Conservation (phyloP, 2,329 filamentous ascomycete species). For the Paramyrothecium sp. region DNA sequence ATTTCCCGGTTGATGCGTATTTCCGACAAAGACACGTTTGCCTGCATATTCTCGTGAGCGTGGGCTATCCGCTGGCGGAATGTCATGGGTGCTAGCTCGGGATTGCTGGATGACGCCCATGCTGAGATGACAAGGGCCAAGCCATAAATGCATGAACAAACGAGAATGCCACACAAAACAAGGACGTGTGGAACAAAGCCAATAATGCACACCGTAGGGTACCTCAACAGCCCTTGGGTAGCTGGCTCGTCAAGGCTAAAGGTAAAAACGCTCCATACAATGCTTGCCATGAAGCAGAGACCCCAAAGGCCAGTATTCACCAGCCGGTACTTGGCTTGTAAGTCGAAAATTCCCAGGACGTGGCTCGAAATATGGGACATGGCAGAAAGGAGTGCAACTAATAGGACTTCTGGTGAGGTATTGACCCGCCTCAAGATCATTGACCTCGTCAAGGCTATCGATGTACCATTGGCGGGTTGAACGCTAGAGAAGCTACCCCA, state of each 20-base stretch:
- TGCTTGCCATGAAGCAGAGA: conserved; percentile 82
- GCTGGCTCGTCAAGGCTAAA: conserved; percentile 61
- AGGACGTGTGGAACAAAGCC: conserved; percentile 94
- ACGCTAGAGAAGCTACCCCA: conserved; percentile 61
- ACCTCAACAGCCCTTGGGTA: conserved; percentile 71
- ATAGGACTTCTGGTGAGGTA: conserved; percentile 81
- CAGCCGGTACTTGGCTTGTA: conserved; percentile 78
- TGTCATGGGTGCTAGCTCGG: conserved; percentile 27
- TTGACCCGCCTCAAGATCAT: conserved; percentile 80
- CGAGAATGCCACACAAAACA: conserved; percentile 73
- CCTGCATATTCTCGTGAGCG: conserved; percentile 88
- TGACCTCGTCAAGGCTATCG: conserved; percentile 54
- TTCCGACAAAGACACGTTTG: conserved; percentile 79
- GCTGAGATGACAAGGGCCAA: conserved; percentile 76
- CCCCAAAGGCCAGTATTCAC: conserved; percentile 89
- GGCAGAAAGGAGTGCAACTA: conserved; percentile 84
- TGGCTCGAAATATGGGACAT: conserved; percentile 89
- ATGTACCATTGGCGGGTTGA: conserved; percentile 30
- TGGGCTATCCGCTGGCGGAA: conserved; percentile 61
- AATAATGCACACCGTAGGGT: conserved; percentile 92
- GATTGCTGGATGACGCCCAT: conserved; percentile 25
- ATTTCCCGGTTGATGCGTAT: conserved; percentile 82
- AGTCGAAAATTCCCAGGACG: conserved; percentile 73
- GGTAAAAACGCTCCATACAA: conserved; percentile 70
- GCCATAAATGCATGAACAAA: conserved; percentile 75